phyloP scores from a whole-genome alignment of 192 early-diverging fungal species.

The Backusella tarrabulga region DNA sequence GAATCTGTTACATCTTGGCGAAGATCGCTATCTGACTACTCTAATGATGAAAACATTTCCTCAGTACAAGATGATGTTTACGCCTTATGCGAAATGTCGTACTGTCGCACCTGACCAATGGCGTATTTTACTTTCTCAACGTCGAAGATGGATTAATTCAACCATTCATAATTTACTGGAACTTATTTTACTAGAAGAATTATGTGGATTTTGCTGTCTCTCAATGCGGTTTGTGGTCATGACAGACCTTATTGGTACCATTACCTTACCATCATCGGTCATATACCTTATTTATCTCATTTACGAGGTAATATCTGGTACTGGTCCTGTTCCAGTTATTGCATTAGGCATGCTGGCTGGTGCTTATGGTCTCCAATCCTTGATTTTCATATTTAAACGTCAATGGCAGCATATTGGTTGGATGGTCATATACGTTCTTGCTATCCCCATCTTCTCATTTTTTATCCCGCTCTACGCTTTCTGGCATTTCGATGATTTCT shows the following conservation, averaged over 20 bases:
- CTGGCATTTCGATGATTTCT: conserved; percentile 99
- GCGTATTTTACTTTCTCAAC: conserved; percentile 93
- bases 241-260: conserved; percentile 89
- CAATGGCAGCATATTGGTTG: conserved; percentile 82
- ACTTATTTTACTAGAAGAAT: conserved; percentile 84
- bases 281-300: conserved; percentile 86
- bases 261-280: conserved; percentile 90
- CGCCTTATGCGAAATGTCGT: conserved; percentile 87
- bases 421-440: conserved; percentile 84
- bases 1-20: conserved; percentile 96
- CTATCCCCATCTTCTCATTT: conserved; percentile 73
- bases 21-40: conserved; percentile 96
- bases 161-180: conserved; percentile 99
- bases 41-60: conserved; percentile 97
- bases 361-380: conserved; percentile 86
- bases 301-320: conserved; percentile 54
- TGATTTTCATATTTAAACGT: conserved; percentile 78
- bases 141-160: conserved; percentile 99
- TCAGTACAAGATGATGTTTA: conserved; percentile 92
- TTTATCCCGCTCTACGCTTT: conserved; percentile 75
- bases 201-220: conserved; percentile 97
- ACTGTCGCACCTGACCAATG: conserved; percentile 95
- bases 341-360: conserved; percentile 83
- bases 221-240: conserved; percentile 97
- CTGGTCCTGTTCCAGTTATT: conserved; percentile 70